Evolutionary conservation across 2,329 filamentous ascomycete genomes (phyloP), one percentile per base, ranked within the genome.

Genomic region (Diaporthe sp.): DNA sequence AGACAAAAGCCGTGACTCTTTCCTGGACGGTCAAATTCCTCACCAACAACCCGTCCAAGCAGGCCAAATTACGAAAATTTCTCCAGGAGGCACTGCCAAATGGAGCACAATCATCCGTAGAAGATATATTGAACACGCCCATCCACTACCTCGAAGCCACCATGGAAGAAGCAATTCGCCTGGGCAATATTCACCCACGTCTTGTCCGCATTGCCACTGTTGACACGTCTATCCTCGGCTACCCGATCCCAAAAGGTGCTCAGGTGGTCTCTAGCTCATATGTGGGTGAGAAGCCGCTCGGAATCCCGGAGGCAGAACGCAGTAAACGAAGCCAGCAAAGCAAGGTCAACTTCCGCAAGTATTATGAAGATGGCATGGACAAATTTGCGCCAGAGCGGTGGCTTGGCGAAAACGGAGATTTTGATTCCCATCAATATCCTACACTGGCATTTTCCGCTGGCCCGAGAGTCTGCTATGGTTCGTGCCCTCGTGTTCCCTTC

Each of bases 111-210:
- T 80, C 84, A 72, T 72, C 77, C 0, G 79, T 79, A 1, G 76
- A 79, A 19, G 76, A 83, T 51, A 80, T 78, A 9, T 78, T 80
- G 5, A 81, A 82, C 0, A 84, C 87, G 72, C 81, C 82, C 1
- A 85, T 88, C 3, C 85, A 84, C 0, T 88, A 84, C 78, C 80
- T 88, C 3, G 84, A 87, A 76, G 86, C 86, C 68, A 83, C 87
- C 55, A 86, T 85, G 81, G 84, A 84, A 68, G 86, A 88, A 79
- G 84, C 84, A 0, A 82, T 88, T 4, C 85, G 86, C 44, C 85
- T 83, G 79, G 86, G 86, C 75, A 85, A 86, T 2, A 85, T 85
- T 4, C 86, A 87, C 67, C 85, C 85, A 28, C 85, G 86, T 83
- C 86, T 85, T 1, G 85, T 87, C 17, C 84, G 86, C 8, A 81